Conservation (phyloP, 371 early-diverging fungal species). For the Umbelopsis sp. region DNA sequence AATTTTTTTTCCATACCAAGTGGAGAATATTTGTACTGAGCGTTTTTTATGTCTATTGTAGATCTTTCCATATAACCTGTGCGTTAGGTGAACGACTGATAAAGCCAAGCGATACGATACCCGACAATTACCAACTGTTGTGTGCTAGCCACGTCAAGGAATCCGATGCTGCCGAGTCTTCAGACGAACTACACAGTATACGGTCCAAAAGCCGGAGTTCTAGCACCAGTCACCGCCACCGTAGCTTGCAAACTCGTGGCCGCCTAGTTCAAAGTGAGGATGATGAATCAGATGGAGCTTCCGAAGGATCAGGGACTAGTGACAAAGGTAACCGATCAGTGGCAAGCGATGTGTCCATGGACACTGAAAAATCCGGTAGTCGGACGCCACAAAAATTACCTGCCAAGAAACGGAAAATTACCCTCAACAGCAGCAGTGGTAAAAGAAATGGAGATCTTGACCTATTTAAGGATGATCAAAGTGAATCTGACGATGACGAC, state of each 20-base stretch:
- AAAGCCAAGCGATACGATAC: conserved; percentile 23
- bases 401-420: conserved; percentile 15
- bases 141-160: conserved; percentile 24
- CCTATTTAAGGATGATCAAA: conserved; percentile 16
- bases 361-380: conserved; percentile 13
- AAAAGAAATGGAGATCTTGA: conserved; percentile 5
- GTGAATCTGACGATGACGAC: neutral
- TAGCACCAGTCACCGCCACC: conserved; percentile 1
- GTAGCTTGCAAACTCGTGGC: neutral
- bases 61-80: conserved; percentile 40
- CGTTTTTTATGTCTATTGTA: conserved; percentile 6
- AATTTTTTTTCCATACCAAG: neutral
- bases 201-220: conserved; percentile 19
- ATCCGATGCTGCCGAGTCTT: conserved; percentile 16
- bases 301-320: conserved; percentile 19
- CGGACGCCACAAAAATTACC: conserved; percentile 8
- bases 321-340: neutral
- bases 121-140: conserved; percentile 19
- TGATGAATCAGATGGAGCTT: conserved; percentile 12
- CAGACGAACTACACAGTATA: neutral
- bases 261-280: conserved; percentile 15
- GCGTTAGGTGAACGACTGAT: conserved; percentile 34
- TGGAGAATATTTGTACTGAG: neutral
- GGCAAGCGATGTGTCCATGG: neutral
- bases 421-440: neutral